Evolutionary conservation across 1,139 yeast species (phyloP), one percentile per base, ranked within the genome.

Genomic region (Yarrowia galli): DNA sequence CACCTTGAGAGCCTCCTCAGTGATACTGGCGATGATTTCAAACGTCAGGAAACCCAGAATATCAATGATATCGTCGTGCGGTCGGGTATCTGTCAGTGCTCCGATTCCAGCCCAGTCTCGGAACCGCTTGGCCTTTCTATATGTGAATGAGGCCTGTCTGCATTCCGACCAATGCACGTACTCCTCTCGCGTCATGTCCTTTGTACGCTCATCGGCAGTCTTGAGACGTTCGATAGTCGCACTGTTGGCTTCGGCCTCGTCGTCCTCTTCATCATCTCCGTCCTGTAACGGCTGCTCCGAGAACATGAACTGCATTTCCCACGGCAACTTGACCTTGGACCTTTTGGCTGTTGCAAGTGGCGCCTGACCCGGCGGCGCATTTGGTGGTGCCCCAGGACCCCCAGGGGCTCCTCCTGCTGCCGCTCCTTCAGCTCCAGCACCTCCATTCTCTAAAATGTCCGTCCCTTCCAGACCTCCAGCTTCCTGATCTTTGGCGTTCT

Each of bases 121-220:
- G 76, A 95, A 95, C 74, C 98, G 82, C 76, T 93, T 92, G 20
- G 91, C 91, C 77, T 96, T 95, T 73, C 98, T 84, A 75, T 92
- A 95, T 0, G 99, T 96, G 76, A 95, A 96, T 68, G 96, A 89
- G 1, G 99, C 99, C 77, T 95, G 99, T 72, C 99, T 86, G 79
- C 99, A 95, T 76, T 95, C 99, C 16, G 97, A 90, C 98, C 98
- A 95, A 77, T 96, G 99, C 20, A 93, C 99, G 74, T 95, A 95
- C 76, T 95, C 99, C 75, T 95, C 98, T 74, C 89, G 88, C 0
- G 99, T 95, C 99, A 95, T 96, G 72, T 89, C 86, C 72, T 83
- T 86, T 0, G 99, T 95, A 72, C 99, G 83, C 69, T 95, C 98
- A 77, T 95, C 99, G 3, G 98, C 98, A 80, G 87, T 88, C 75